Percentiles rank a stretch among this genome's conserved stretches.
phyloP scores from a whole-genome alignment of 2,329 filamentous ascomycete genomes.

The Trichoderma atrobrunneum region DNA sequence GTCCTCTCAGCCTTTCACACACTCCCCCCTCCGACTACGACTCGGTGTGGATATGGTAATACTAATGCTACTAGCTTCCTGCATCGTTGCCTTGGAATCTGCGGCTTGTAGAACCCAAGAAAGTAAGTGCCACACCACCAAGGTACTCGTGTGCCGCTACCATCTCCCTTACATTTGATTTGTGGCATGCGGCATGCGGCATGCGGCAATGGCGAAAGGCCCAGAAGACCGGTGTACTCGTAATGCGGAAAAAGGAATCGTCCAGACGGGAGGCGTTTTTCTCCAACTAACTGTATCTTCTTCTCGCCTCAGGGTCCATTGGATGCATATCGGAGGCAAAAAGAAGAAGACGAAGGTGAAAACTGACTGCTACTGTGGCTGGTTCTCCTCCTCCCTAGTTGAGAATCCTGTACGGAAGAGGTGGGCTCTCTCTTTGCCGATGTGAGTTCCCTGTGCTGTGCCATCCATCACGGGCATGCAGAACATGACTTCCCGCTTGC shows the following conservation, averaged over 20 bases:
- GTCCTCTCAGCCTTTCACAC: slow-evolving; percentile 17
- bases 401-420: not conserved
- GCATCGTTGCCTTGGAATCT: slow-evolving; percentile 5
- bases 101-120: not conserved
- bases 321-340: not conserved
- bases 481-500: slow-evolving; percentile 3
- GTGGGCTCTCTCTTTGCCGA: not conserved
- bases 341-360: not conserved
- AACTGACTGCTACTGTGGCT: not conserved
- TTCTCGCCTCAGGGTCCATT: slow-evolving; percentile 13
- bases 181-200: not conserved
- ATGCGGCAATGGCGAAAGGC: not conserved
- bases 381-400: not conserved
- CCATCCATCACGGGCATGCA: slow-evolving; percentile 1
- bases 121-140: slow-evolving; percentile 16
- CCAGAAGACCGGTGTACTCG: not conserved
- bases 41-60: slow-evolving; percentile 16
- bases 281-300: not conserved
- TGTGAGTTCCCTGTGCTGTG: slow-evolving; percentile 1
- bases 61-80: slow-evolving; percentile 1
- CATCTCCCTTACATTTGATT: slow-evolving; percentile 1
- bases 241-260: slow-evolving; percentile 5
- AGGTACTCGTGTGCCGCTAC: not conserved
- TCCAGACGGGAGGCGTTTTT: slow-evolving; percentile 5
- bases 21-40: not conserved